phyloP scores from a whole-genome alignment of 768 basidiomycete genomes.

The Kwoniella bestiolae region DNA sequence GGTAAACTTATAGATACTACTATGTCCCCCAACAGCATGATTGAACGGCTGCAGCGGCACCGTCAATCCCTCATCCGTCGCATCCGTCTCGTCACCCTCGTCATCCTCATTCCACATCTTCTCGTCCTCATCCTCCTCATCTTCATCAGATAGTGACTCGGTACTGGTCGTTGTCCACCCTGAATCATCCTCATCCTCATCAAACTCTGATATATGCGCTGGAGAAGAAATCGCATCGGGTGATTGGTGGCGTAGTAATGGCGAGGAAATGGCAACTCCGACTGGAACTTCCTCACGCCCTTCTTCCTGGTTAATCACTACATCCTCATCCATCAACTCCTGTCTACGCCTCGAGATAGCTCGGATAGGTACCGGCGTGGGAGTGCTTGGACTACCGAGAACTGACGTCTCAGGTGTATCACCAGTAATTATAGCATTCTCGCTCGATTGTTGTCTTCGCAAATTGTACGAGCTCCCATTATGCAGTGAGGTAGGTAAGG shows the following conservation, averaged over 20 bases:
- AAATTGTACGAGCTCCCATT: constrained; percentile 6
- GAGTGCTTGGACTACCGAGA: constrained; percentile 13
- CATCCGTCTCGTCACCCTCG: constrained; percentile 26
- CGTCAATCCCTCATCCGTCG: constrained; percentile 58
- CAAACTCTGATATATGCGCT: not conserved
- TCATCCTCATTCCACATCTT: constrained; percentile 15
- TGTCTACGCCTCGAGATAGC: constrained; percentile 11
- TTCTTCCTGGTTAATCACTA: constrained; percentile 7
- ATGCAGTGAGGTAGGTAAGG: not conserved
- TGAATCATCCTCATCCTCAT: constrained; percentile 24
- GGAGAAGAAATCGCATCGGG: not conserved
- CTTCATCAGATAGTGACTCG: constrained; percentile 14
- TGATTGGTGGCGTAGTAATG: constrained; percentile 12
- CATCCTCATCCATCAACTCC: constrained; percentile 10
- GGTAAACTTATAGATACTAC: constrained; percentile 96
- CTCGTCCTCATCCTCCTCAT: constrained; percentile 19
- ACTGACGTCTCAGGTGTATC: not conserved
- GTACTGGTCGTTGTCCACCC: constrained; percentile 35
- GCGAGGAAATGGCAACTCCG: constrained; percentile 27
- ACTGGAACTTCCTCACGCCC: not conserved
- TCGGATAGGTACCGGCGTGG: constrained; percentile 20
- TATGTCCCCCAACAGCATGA: constrained; percentile 97
- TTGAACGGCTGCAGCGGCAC: constrained; percentile 93
- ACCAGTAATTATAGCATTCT: not conserved
- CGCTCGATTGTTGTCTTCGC: constrained; percentile 1